phyloP scores from a whole-genome alignment of 306 rosid genomes.

The Rubus idaeus region DNA sequence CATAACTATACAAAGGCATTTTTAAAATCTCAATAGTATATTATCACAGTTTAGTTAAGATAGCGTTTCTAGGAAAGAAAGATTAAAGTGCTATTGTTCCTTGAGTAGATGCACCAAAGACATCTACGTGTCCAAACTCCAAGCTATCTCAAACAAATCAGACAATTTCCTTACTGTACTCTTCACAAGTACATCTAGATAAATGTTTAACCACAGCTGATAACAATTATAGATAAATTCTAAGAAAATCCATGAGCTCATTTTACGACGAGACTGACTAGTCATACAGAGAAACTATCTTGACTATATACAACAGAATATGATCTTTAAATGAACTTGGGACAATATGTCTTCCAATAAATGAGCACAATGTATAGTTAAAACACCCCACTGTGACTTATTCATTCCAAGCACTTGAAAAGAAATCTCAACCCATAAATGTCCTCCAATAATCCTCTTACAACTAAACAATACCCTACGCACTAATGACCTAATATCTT shows the following conservation, averaged over 20 bases:
- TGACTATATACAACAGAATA: too few species aligned
- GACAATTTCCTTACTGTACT: background rate
- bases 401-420: background rate
- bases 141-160: background rate
- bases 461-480: background rate
- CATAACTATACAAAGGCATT: background rate
- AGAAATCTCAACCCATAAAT: background rate
- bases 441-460: background rate
- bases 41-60: background rate
- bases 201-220: background rate
- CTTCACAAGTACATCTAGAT: background rate
- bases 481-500: background rate
- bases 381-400: background rate
- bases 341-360: background rate
- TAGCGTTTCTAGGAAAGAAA: background rate
- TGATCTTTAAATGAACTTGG: background rate
- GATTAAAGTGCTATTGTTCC: background rate
- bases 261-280: background rate
- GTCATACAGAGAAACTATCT: background rate
- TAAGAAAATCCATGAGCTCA: background rate
- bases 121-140: background rate
- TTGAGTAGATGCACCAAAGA: background rate
- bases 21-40: background rate
- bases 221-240: background rate
- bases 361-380: background rate